Base-by-base conservation (phyloP, 805 yeast genomes). In the Kodamaea laetipori region DNA sequence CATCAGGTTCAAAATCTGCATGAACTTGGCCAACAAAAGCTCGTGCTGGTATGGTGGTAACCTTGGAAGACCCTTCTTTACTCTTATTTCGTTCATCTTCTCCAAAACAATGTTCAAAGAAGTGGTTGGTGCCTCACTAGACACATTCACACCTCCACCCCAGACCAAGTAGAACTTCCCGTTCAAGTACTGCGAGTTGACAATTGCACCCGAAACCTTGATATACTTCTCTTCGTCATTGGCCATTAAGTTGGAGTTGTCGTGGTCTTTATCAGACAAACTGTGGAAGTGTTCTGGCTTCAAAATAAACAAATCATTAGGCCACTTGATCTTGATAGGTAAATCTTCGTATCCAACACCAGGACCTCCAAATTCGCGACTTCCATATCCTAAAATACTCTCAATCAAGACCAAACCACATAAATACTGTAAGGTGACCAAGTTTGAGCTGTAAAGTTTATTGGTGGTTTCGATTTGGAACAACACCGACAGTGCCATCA, bases 251-350 rank as follows among this genome's bases (percentile, higher is more conserved):
- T 71, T 69, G 16, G 49, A 33, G 37, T 61, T 57, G 8, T 68
- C 65, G 11, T 67, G 60, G 24, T 66, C 50, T 36, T 63, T 63
- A 19, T 67, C 72, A 10, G 59, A 50, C 8, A 64, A 17, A 11
- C 47, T 43, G 42, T 51, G 48, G 52, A 61, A 74, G 50, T 67
- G 77, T 42, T 81, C 81, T 0, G 95, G 95, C 43, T 78, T 81
- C 53, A 80, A 60, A 3, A 84, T 80, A 58, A 88, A 94, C 10
- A 94, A 67, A 62, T 94, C 99, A 60, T 94, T 94, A 1, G 99
- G 99, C 99, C 99, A 94, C 60, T 94, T 94, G 47, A 94, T 75
- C 39, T 80, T 75, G 11, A 92, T 72, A 0, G 96, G 97, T 52
- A 94, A 64, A 36, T 80, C 84, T 15, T 80, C 82, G 58, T 83